Conservation (phyloP, 257 asterid genomes). For the Penstemon newberryi region DNA sequence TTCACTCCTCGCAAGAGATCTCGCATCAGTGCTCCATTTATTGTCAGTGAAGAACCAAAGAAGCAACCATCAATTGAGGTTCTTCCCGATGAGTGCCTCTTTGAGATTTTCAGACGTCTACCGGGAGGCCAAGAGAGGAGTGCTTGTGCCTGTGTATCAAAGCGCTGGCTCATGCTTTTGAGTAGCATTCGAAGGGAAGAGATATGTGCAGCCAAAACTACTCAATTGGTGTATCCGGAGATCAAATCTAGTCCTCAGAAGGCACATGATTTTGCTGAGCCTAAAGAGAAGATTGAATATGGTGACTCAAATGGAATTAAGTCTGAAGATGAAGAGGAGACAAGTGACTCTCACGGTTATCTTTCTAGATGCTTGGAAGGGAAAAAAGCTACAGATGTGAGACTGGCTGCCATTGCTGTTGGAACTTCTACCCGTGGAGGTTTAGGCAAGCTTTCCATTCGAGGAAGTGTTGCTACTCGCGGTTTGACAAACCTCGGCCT, state of each 20-base stretch:
- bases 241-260: conserved; percentile 26
- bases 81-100: conserved; percentile 96
- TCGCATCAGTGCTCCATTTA: conserved; percentile 68
- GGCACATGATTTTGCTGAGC: conserved; percentile 30
- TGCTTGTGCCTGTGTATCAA: conserved; percentile 79
- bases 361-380: conserved; percentile 89
- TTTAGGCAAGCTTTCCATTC: conserved; percentile 81
- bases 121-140: conserved; percentile 70
- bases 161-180: conserved; percentile 88
- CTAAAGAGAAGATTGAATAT: conserved; percentile 38
- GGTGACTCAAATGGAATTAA: conserved; percentile 23
- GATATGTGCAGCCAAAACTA: conserved; percentile 27
- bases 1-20: conserved; percentile 80
- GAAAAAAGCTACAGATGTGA: conserved; percentile 80
- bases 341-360: conserved; percentile 45
- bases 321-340: conserved; percentile 40
- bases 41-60: conserved; percentile 45
- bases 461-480: conserved; percentile 57
- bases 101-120: conserved; percentile 83
- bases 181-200: conserved; percentile 73
- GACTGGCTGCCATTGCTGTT: conserved; percentile 85
- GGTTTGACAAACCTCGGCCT: conserved; percentile 73
- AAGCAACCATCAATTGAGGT: conserved; percentile 66
- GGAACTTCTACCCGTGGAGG: conserved; percentile 83
- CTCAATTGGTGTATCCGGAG: conserved; percentile 37